phyloP scores from a whole-genome alignment of 78 protist species.

The Planoprotostelium fungivorum region DNA sequence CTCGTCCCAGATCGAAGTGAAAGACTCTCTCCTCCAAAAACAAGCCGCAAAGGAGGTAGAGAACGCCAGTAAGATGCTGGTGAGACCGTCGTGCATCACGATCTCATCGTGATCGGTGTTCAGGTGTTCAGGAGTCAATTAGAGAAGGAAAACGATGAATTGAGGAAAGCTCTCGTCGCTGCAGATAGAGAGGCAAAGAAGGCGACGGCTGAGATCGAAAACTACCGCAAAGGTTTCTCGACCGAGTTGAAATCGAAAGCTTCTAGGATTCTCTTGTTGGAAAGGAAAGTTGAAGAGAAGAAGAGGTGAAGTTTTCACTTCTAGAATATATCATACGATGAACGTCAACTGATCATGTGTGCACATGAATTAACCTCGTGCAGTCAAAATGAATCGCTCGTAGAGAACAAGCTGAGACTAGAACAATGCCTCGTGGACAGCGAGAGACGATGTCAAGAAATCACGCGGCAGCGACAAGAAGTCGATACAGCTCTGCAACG shows the following conservation, averaged over 20 bases:
- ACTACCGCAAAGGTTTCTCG: too few species aligned
- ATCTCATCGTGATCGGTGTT: not conserved
- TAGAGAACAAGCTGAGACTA: not conserved
- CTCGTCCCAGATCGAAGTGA: not conserved
- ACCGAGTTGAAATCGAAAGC: too few species aligned
- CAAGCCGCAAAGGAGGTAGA: not conserved
- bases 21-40: not conserved
- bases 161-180: too few species aligned
- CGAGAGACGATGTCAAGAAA: not conserved
- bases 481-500: not conserved
- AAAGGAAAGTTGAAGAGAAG: not conserved
- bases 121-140: not conserved
- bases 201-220: not conserved
- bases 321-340: too few species aligned
- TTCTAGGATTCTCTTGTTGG: not conserved
- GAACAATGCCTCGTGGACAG: not conserved
- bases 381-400: not conserved
- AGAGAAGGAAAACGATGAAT: not conserved
- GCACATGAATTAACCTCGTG: not conserved
- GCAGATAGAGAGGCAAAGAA: not conserved
- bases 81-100: not conserved
- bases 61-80: not conserved
- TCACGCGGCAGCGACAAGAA: not conserved
- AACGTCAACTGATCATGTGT: not conserved
- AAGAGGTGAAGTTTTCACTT: too few species aligned